A percentile compares a stretch with the other conserved stretches of the same genome.
These are phyloP conservation scores for Parastagonospora nodorum DNA, from an alignment of 2,329 filamentous ascomycete species.

Conservation along the genomic window DNA sequence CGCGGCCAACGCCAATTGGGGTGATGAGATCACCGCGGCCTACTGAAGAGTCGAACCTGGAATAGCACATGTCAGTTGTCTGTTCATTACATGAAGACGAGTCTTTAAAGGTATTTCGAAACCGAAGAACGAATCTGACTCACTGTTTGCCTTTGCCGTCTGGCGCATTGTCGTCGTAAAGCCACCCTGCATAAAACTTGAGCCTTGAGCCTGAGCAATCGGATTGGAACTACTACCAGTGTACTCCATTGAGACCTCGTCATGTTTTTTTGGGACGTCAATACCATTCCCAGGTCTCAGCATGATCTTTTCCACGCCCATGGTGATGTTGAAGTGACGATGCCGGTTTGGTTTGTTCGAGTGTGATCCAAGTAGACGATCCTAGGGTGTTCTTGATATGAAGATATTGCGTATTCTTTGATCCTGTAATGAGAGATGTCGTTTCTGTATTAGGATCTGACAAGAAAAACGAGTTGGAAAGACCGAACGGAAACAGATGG, in stretches of 20 bases:
- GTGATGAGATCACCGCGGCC: constrained; percentile 77
- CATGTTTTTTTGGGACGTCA: constrained; percentile 65
- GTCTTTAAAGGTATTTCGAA: no score
- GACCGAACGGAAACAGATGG: constrained; percentile 14
- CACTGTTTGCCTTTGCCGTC: constrained; percentile 74
- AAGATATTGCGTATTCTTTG: not conserved
- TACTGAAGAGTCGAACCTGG: constrained; percentile 87
- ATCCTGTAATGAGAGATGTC: no score
- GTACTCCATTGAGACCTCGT: constrained; percentile 87
- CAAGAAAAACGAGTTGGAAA: not conserved
- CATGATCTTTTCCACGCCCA: constrained; percentile 70
- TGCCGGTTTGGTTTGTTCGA: not conserved
- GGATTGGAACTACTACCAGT: constrained; percentile 57
- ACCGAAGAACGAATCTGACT: constrained; percentile 37
- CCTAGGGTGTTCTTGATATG: not conserved
- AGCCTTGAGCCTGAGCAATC: constrained; percentile 6
- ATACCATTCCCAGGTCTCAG: constrained; percentile 65
- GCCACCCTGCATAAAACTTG: constrained; percentile 59
- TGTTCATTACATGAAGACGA: not conserved
- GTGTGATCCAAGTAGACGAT: not conserved
- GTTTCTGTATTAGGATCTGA: no score
- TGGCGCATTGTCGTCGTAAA: constrained; percentile 68
- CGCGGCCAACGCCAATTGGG: constrained; percentile 77
- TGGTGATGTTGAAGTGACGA: constrained; percentile 23
- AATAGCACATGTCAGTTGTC: constrained; percentile 14